Percentiles rank a stretch among this genome's conserved stretches.
Evolutionary conservation across 805 yeast genomes (phyloP).

Genomic region (Tetrapisispora namnaoensis): DNA sequence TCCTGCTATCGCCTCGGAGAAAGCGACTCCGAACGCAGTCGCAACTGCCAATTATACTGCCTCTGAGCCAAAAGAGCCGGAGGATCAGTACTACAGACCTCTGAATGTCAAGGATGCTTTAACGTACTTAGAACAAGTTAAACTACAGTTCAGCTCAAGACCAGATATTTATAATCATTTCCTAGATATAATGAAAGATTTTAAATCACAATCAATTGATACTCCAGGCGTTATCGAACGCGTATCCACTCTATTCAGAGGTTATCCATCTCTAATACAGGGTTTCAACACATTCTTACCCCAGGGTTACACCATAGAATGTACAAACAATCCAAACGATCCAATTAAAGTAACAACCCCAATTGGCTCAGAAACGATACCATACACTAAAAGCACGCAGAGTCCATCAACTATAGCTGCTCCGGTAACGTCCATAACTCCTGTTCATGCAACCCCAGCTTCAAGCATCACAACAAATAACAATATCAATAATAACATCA

Average conservation of each 20-base stretch:
- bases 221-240: slow-evolving; percentile 98
- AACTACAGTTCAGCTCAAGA: slow-evolving; percentile 80
- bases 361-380: slow-evolving; percentile 48
- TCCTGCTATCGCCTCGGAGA: not conserved
- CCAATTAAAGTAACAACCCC: slow-evolving; percentile 95
- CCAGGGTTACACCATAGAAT: slow-evolving; percentile 89
- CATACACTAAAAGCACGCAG: not conserved
- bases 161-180: slow-evolving; percentile 95
- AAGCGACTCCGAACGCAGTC: not conserved
- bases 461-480: slow-evolving; percentile 8
- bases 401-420: not conserved
- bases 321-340: slow-evolving; percentile 80
- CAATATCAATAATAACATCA: slow-evolving; percentile 9
- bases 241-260: slow-evolving; percentile 81
- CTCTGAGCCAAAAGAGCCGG: slow-evolving; percentile 9
- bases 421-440: no score
- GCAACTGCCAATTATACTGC: slow-evolving; percentile 1
- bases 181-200: slow-evolving; percentile 96
- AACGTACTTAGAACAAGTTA: slow-evolving; percentile 91
- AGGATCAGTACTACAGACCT: slow-evolving; percentile 48
- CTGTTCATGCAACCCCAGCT: no score
- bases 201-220: slow-evolving; percentile 89
- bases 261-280: slow-evolving; percentile 88
- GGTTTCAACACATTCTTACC: slow-evolving; percentile 97
- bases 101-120: slow-evolving; percentile 93